Evolutionary conservation across 1,284 basidiomycete genomes (phyloP), one percentile per base, ranked within the genome.

Genomic region (Fomitopsis schrenkii): DNA sequence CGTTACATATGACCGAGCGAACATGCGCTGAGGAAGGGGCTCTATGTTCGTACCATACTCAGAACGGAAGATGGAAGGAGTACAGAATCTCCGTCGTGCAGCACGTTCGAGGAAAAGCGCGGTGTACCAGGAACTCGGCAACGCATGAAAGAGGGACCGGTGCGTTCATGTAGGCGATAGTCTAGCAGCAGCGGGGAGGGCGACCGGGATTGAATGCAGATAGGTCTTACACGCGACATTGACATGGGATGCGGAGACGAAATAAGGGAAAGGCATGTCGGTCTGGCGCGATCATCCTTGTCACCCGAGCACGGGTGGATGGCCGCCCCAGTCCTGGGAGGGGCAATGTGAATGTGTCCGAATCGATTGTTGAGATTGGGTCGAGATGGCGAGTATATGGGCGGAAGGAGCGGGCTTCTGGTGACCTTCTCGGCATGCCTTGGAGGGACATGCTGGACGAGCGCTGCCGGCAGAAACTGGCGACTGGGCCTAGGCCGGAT

Each of bases 381-480:
- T 36, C 52, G 35, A 54, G 52, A 54, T 54, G n/a, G 52, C n/a
- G 35, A 54, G 33, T 54, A 54, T 54, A 54, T 54, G 17, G 52
- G 26, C 45, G 46, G 46, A 48, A 28, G 46, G 46, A 48, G 35
- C 26, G 35, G 52, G 5, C 52, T 54, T 54, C n/a, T 54, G 52
- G 38, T 9, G 35, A 30, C 7, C 52, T 54, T 54, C 52, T 54
- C 36, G 35, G 52, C 52, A 54, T 54, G 52, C 52, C 22, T n/a
- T 36, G 50, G 15, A 10, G 17, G 50, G 52, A 17, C 35, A 40
- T 19, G 52, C 33, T n/a, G 7, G 17, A 50, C 12, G 28, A 33
- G 28, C 35, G 52, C 33, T 54, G 52, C 35, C 52, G 52, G 52
- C 28, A 54, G 19, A 7, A 12, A 12, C 26, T 10, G 4, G 30